Percentiles rank a stretch among this genome's conserved stretches.
These are phyloP conservation scores for Astrothelium macrocarpum DNA, from an alignment of 495 filamentous ascomycete genomes.

Conservation along the genomic window DNA sequence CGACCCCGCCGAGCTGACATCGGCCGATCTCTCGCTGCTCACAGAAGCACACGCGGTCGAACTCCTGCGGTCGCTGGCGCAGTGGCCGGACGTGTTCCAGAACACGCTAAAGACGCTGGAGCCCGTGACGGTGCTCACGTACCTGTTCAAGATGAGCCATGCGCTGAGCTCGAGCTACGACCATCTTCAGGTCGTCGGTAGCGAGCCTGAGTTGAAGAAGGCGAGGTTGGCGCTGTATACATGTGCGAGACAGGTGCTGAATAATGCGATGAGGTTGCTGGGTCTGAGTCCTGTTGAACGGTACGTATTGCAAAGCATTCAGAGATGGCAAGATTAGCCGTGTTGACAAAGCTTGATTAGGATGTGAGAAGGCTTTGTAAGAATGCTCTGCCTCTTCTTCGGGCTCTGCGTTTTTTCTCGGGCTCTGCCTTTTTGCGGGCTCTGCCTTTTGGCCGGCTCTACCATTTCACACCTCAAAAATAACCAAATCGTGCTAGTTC, in stretches of 20 bases:
- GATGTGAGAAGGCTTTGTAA: conserved; percentile 2
- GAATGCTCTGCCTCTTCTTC: not conserved
- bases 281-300: conserved; percentile 37
- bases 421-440: no score
- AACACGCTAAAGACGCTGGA: conserved; percentile 56
- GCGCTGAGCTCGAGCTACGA: conserved; percentile 28
- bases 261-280: conserved; percentile 36
- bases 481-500: no score
- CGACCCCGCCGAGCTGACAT: conserved; percentile 34
- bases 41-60: conserved; percentile 48
- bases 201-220: conserved; percentile 26
- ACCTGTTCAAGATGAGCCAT: conserved; percentile 37
- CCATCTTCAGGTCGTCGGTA: conserved; percentile 29
- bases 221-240: conserved; percentile 33
- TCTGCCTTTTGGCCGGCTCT: no score
- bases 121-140: conserved; percentile 46
- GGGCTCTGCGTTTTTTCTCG: not conserved
- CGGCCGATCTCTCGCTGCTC: conserved; percentile 48
- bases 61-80: conserved; percentile 48
- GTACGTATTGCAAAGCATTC: conserved; percentile 4
- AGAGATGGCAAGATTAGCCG: not conserved
- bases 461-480: no score
- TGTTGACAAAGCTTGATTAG: not conserved
- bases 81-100: conserved; percentile 54
- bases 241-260: conserved; percentile 29